Base-by-base conservation (phyloP, 768 basidiomycete genomes). In the Lepiota venenata region DNA sequence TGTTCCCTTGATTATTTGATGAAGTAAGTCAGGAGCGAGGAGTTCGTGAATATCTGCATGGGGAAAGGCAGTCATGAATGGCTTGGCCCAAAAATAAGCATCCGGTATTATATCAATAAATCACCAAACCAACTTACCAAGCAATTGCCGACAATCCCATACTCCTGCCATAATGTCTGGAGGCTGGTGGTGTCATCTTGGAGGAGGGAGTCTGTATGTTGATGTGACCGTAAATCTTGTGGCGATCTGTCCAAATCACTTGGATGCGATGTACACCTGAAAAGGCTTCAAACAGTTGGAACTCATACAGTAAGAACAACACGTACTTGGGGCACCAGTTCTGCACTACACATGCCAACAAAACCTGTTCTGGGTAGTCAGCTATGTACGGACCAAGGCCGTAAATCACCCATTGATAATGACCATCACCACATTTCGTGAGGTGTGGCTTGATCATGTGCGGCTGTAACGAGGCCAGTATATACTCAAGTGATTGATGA, bases 11-110 rank as follows among this genome's bases (percentile, higher is more conserved):
- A n/a, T n/a, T n/a, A n/a, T n/a, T n/a, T n/a, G n/a, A 56, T 74
- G 73, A 1, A 72, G 61, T 0, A 71, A 58, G 51, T 71, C 67
- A 3, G 69, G 63, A 0, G 68, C 40, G 1, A 71, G 12, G 1
- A 71, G 54, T 37, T 71, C 64, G 50, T 73, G 60, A 21, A 73
- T 71, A 50, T 73, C 65, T 0, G 69, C 71, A 3, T 61, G 58
- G 1, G 70, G 69, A 55, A 72, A 70, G 10, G 55, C 18, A 22
- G 57, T 29, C 2, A 65, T 69, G 47, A 70, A 72, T 0, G 69
- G 69, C 68, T 72, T 40, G 27, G n/a, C n/a, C n/a, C n/a, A n/a
- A 53, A 22, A 21, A 27, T 37, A 35, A 21, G 6, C 41, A 20
- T 50, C 18, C 47, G 35, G 21, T 38, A 14, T 11, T 55, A 16